Conservation (phyloP, 2,329 filamentous ascomycete genomes). For the Colletotrichum liriopes region DNA sequence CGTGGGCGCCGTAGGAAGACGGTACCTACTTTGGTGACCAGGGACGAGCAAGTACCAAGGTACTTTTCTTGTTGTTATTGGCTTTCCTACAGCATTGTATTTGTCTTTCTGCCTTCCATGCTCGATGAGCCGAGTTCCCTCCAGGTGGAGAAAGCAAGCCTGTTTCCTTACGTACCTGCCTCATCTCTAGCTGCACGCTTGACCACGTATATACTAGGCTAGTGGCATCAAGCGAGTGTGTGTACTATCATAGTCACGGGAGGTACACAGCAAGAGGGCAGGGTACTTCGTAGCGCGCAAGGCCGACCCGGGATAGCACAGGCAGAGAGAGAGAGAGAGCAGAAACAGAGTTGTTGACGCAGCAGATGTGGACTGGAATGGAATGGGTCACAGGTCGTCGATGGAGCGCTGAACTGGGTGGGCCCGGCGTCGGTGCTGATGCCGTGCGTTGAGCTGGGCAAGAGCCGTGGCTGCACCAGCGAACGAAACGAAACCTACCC, state of each 20-base stretch:
- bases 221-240: background rate
- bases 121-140: background rate
- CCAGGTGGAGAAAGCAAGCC: background rate
- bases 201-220: background rate
- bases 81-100: background rate
- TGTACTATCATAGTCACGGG: background rate
- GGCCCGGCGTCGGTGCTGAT: slow-evolving; percentile 23
- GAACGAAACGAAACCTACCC: slow-evolving; percentile 32
- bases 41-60: background rate
- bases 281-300: background rate
- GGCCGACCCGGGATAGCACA: background rate
- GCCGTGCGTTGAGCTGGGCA: slow-evolving; percentile 19
- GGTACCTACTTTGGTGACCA: background rate
- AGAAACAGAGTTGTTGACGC: slow-evolving; percentile 3
- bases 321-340: background rate
- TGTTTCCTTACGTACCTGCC: slow-evolving; percentile 7
- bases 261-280: background rate
- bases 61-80: background rate
- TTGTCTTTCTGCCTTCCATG: background rate
- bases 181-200: background rate
- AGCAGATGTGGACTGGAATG: slow-evolving; percentile 3
- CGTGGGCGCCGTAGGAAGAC: background rate
- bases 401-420: slow-evolving; percentile 1
- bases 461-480: slow-evolving; percentile 26
- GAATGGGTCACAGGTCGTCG: background rate